Evolutionary conservation across 768 basidiomycete genomes (phyloP), one percentile per base, ranked within the genome.

Genomic region (Pholiota microspora): DNA sequence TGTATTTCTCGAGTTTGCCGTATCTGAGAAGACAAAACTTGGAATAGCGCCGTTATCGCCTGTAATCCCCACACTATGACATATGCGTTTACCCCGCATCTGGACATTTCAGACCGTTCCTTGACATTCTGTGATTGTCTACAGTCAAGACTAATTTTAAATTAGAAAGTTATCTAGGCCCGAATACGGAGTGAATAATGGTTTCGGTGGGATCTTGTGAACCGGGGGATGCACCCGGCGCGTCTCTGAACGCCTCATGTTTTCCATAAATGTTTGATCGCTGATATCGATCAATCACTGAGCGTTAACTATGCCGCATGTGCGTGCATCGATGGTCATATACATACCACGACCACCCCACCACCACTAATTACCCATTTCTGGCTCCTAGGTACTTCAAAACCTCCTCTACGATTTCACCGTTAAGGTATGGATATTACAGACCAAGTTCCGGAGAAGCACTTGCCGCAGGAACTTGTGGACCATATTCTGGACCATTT

Each of bases 401-500:
- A 46, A 46, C 35, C 34, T 16, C 18, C 2, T n/a, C 38, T 24
- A 8, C 51, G 12, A 16, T n/a, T 24, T 23, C 31, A 28, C 49
- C 50, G 29, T 47, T 23, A 56, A 35, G 50, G 46, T 42, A 32
- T 34, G 25, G 34, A 59, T 34, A 51, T 57, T 42, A 61, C 58
- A 61, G 36, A 49, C 25, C 40, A 45, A 18, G 53, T 46, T 18
- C 38, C 58, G 45, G 45, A 62, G 16, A 62, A 61, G 24, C 60
- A 53, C 29, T 69, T 78, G 8, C 77, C 77, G 1, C 77, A 78
- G 59, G 77, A 78, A 60, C 72, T 77, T 38, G 68, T 75, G n/a
- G 78, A 78, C 68, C 64, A 73, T 52, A 73, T 78, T 59, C 67
- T 79, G 62, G 78, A 78, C 67, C 68, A 77, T 56, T 66, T 78